Percentiles rank a stretch among this genome's conserved stretches.
These are phyloP conservation scores for Rubia balearica DNA, from an alignment of 305 asterid genomes.

Conservation along the genomic window DNA sequence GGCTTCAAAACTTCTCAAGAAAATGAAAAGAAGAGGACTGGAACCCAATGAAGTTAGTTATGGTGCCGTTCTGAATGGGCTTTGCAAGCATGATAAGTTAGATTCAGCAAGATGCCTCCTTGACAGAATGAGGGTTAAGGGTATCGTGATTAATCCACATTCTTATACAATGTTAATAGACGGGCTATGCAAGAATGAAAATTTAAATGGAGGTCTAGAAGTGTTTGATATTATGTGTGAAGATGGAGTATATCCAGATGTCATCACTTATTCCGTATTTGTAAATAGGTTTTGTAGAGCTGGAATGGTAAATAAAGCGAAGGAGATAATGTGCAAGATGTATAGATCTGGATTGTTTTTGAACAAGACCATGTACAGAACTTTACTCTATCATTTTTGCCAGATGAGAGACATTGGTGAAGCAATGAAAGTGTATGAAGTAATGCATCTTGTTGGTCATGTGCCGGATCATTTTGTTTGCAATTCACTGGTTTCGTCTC, in stretches of 20 bases:
- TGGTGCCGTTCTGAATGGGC: constrained; percentile 73
- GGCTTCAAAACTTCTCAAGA: constrained; percentile 48
- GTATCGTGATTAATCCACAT: constrained; percentile 33
- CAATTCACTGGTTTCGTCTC: constrained; percentile 54
- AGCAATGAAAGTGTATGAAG: constrained; percentile 44
- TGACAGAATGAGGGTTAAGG: constrained; percentile 43
- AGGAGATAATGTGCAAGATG: constrained; percentile 61
- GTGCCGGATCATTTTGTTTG: constrained; percentile 40
- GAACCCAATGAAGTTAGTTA: constrained; percentile 63
- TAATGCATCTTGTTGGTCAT: constrained; percentile 49
- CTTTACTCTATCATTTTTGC: constrained; percentile 58
- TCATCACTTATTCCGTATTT: constrained; percentile 73
- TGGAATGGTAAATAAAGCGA: constrained; percentile 40
- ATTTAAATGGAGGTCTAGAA: constrained; percentile 36
- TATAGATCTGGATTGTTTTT: constrained; percentile 44
- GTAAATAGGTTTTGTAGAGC: constrained; percentile 67
- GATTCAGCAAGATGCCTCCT: constrained; percentile 50
- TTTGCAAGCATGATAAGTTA: constrained; percentile 55
- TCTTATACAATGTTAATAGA: constrained; percentile 62
- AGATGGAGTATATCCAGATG: constrained; percentile 48
- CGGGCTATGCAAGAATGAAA: constrained; percentile 52
- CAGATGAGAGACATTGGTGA: constrained; percentile 40
- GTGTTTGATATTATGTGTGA: constrained; percentile 45
- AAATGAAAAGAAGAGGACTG: constrained; percentile 55
- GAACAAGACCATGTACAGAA: constrained; percentile 46